Evolutionary conservation across 441 rosid genomes (phyloP), one percentile per base, ranked within the genome.

Genomic region (Omphalea diandra): DNA sequence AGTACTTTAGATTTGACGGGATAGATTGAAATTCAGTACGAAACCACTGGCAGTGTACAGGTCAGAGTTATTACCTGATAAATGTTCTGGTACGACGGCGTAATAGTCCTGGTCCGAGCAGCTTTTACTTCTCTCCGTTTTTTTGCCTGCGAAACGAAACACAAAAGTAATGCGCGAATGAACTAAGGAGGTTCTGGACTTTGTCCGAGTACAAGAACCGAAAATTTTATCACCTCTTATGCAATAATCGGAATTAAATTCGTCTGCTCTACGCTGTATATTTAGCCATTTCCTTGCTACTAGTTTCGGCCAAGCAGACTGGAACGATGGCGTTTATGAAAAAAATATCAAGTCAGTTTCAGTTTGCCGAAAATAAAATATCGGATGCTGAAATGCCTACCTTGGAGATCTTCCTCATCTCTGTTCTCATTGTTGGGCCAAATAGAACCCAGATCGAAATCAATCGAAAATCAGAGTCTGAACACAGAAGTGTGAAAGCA

Each of bases 221-320:
- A 2, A 11, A 8, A 83, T 81, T 29, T 73, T n/a, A n/a, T n/a
- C 76, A 35, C 47, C 74, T 0, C 17, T 53, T 5, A n/a, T 65
- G 29, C 83, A 40, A 66, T 82, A 90, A 78, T 93, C 98, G 1
- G 97, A 87, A 61, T 86, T 83, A 70, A 86, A 93, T 74, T 90
- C 94, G 35, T 81, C 88, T 27, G 81, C 83, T 69, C 86, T 76
- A 41, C 87, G 81, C 47, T 81, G 84, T 77, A 90, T 76, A 73
- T 93, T 90, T 20, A 93, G 83, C 98, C 98, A 93, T 80, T 90
- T 93, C 54, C 82, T 82, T 20, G 73, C 98, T 52, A 90, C 85
- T 60, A 73, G 66, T 79, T 79, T 88, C 3, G 95, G 93, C 98
- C 98, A 90, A 35, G 91, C 87, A 33, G 87, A 38, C 98, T 90